Base-by-base conservation (phyloP, 768 basidiomycete genomes). In the Crassisporium funariophilum region DNA sequence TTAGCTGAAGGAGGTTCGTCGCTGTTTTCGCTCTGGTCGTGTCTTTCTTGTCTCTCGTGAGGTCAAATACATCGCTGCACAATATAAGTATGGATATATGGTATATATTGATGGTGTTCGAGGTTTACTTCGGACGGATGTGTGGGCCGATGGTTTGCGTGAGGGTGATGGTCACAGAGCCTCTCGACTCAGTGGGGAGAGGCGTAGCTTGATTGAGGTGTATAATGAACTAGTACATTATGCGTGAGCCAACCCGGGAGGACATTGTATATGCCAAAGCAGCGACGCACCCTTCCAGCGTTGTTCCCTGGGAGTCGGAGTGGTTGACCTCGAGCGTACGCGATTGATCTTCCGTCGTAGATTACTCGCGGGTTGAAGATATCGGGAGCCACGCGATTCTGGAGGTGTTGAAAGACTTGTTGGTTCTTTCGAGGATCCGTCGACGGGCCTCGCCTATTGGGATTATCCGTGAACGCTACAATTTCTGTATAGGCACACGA, bases 1-100 rank as follows among this genome's bases (percentile, higher is more conserved):
- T 66, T 1, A 81, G 59, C 35, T 82, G 78, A 0, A 81, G 44
- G 1, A 82, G 54, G 27, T 76, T 82, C 0, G 70, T 66, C 0
- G 78, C 77, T 2, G 66, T 64, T 1, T 60, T 29, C 3, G 69
- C 65, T 19, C 65, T 22, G 41, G 54, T 15, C n/a, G 66, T 56
- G 37, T 27, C 21, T 33, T 44, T 44, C 9, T 51, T 42, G 4
- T 34, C 23, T 1, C 25, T 21, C 7, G 68, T 58, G 2, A 69
- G 48, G 13, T 52, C 52, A 9, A 61, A 52, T 10, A 69, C 46
- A 35, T 69, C 57, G 0, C 71, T 73, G 35, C 3, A 19, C 20
- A 12, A 35, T 15, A 11, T 19, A n/a, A 25, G 29, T 29, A 16
- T 35, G 15, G 17, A 9, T 15, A 34, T 8, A 24, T n/a, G n/a